phyloP scores from a whole-genome alignment of 108 stramenopile genomes.

The Fragilaria radians region DNA sequence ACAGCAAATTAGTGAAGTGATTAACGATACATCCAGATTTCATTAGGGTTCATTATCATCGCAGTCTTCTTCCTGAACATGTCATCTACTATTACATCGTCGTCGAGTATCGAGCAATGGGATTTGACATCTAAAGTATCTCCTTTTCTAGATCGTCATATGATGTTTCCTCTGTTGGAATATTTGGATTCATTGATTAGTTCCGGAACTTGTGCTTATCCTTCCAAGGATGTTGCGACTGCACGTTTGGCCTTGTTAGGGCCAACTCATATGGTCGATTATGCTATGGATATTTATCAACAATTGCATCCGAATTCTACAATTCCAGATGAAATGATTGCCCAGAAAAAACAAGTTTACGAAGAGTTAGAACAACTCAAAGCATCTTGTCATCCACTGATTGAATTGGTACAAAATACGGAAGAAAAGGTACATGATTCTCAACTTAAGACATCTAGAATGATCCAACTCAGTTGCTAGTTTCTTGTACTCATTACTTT shows the following conservation, averaged over 20 bases:
- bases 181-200: slow-evolving; percentile 77
- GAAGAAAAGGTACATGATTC: slow-evolving; percentile 68
- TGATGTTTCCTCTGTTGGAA: slow-evolving; percentile 92
- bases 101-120: slow-evolving; percentile 35
- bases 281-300: slow-evolving; percentile 84
- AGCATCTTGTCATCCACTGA: slow-evolving; percentile 53
- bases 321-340: slow-evolving; percentile 70
- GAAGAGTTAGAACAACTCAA: slow-evolving; percentile 70
- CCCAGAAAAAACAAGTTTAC: slow-evolving; percentile 65
- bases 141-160: slow-evolving; percentile 91
- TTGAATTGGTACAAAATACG: slow-evolving; percentile 64
- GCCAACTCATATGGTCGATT: slow-evolving; percentile 91
- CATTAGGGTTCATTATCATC: too few relatives aligned
- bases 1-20: too few relatives aligned
- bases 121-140: slow-evolving; percentile 84
- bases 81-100: too few relatives aligned
- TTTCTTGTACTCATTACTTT: slow-evolving; percentile 3
- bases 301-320: slow-evolving; percentile 36
- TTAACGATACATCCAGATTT: too few relatives aligned
- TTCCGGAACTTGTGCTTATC: slow-evolving; percentile 49
- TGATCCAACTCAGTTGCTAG: slow-evolving; percentile 2
- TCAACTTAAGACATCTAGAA: neutral
- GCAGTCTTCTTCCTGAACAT: too few relatives aligned
- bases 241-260: slow-evolving; percentile 72
- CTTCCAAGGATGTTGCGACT: slow-evolving; percentile 59